phyloP scores from a whole-genome alignment of 2,329 filamentous ascomycete genomes.

The Bertia moriformis region DNA sequence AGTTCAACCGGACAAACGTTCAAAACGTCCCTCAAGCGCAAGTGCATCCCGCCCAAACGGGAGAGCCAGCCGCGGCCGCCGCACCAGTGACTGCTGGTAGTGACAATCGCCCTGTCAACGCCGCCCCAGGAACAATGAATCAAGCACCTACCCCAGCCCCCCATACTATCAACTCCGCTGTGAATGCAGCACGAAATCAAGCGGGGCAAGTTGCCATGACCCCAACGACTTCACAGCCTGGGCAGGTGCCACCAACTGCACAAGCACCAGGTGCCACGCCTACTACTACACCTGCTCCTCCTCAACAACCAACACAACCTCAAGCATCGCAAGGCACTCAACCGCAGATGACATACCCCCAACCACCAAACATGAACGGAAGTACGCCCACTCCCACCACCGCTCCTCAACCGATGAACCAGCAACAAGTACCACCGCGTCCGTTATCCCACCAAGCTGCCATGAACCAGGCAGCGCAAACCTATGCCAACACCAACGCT shows the following conservation, averaged over 20 bases:
- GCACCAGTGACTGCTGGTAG: conserved; percentile 5
- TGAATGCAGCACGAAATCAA: conserved; percentile 22
- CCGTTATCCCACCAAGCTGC: conserved; percentile 27
- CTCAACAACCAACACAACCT: background rate
- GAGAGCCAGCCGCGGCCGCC: conserved; percentile 3
- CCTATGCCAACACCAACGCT: conserved; percentile 17
- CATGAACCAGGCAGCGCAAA: conserved; percentile 25
- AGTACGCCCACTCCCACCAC: conserved; percentile 15
- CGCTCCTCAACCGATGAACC: conserved; percentile 12
- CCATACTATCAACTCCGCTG: conserved; percentile 29
- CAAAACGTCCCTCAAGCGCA: conserved; percentile 8
- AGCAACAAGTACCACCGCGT: conserved; percentile 20
- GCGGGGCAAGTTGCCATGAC: conserved; percentile 7
- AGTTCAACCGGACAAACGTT: conserved; percentile 6
- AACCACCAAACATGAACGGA: conserved; percentile 4
- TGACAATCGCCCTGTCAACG: conserved; percentile 9
- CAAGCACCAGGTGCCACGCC: conserved; percentile 8
- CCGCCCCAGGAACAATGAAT: conserved; percentile 11
- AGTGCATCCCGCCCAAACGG: conserved; percentile 3
- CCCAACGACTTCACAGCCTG: conserved; percentile 11
- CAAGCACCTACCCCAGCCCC: conserved; percentile 20
- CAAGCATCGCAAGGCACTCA: background rate
- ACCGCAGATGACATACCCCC: background rate
- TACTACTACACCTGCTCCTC: background rate
- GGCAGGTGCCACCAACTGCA: conserved; percentile 12